These are phyloP conservation scores for Geotrichum histeridarum DNA, from an alignment of 1,139 yeast species.

Conservation along the genomic window DNA sequence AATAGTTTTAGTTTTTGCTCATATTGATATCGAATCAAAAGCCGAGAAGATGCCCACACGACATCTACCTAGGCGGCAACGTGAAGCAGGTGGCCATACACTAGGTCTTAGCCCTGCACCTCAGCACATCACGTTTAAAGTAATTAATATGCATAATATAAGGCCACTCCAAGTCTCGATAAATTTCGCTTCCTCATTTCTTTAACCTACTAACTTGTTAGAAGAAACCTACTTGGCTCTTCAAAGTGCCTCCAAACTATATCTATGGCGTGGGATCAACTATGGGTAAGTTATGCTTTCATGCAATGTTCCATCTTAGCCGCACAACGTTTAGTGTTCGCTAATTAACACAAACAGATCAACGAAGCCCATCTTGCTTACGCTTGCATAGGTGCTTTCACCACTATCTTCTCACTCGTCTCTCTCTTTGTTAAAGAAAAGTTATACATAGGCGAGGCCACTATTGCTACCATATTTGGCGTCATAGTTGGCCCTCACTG, in stretches of 20 bases:
- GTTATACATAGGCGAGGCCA: slow-evolving; percentile 90
- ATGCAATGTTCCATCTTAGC: slow-evolving; percentile 1
- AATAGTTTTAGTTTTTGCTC: no score
- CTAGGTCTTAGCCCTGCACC: no score
- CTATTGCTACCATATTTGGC: slow-evolving; percentile 89
- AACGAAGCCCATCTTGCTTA: slow-evolving; percentile 79
- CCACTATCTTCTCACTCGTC: slow-evolving; percentile 79
- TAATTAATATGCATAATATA: no score
- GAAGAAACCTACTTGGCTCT: no score
- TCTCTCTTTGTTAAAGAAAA: slow-evolving; percentile 87
- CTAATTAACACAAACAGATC: slow-evolving; percentile 29
- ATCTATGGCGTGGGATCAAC: slow-evolving; percentile 35
- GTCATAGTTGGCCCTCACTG: slow-evolving; percentile 92
- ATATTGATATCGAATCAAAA: no score
- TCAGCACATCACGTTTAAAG: no score
- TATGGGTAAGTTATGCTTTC: slow-evolving; percentile 27
- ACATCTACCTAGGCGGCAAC: no score
- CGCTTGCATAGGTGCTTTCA: slow-evolving; percentile 87
- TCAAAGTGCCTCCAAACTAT: neutral
- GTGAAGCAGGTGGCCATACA: no score
- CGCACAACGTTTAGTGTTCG: slow-evolving; percentile 1
- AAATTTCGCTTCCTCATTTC: no score
- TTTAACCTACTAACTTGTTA: no score
- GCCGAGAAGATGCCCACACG: no score
- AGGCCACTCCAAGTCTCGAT: no score